These are phyloP conservation scores for Hanseniaspora singularis DNA, from an alignment of 805 yeast genomes.

Conservation along the genomic window DNA sequence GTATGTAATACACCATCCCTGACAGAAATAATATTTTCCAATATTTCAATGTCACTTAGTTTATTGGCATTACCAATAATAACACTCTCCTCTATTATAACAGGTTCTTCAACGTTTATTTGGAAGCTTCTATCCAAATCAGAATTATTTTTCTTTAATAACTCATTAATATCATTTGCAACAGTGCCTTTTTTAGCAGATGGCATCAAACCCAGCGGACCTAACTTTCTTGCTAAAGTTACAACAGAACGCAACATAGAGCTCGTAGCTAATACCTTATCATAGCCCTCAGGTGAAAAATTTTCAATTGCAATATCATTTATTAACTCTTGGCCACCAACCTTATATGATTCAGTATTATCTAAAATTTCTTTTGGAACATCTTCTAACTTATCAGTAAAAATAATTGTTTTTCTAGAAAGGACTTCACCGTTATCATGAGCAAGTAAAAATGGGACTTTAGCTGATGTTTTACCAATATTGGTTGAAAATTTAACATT, in stretches of 20 bases:
- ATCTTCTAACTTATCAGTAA: constrained; percentile 44
- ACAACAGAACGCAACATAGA: constrained; percentile 53
- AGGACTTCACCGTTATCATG: constrained; percentile 14
- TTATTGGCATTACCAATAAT: constrained; percentile 22
- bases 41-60: constrained; percentile 64
- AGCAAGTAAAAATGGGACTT: background rate
- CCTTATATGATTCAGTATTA: constrained; percentile 46
- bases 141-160: constrained; percentile 37
- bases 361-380: constrained; percentile 41
- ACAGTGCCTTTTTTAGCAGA: constrained; percentile 77
- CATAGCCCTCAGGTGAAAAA: constrained; percentile 49
- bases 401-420: constrained; percentile 47
- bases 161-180: constrained; percentile 44
- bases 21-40: constrained; percentile 58
- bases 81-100: background rate
- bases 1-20: constrained; percentile 48
- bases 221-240: constrained; percentile 68
- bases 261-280: constrained; percentile 66
- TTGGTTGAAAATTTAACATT: background rate
- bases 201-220: constrained; percentile 87
- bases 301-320: constrained; percentile 44
- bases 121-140: constrained; percentile 1
- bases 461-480: background rate
- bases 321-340: constrained; percentile 64
- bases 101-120: background rate